phyloP scores from a whole-genome alignment of 108 stramenopile species.

The Fragilaria radians region DNA sequence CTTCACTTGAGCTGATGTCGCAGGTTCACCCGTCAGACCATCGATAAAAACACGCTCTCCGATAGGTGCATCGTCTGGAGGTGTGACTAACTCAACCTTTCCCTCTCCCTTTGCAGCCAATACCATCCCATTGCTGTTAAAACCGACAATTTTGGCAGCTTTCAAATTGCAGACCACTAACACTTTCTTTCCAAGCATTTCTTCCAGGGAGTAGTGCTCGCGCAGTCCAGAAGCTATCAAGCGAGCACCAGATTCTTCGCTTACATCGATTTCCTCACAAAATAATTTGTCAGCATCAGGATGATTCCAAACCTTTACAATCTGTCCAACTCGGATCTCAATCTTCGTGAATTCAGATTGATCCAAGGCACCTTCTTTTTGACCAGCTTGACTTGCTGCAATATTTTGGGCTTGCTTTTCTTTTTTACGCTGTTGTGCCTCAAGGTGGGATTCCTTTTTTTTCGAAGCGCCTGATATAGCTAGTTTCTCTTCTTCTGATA shows the following conservation, averaged over 20 bases:
- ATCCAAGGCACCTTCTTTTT: constrained; percentile 19
- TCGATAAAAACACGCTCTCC: constrained; percentile 85
- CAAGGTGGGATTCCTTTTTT: constrained; percentile 68
- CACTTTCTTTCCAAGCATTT: constrained; percentile 82
- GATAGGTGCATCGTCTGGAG: constrained; percentile 67
- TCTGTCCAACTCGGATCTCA: constrained; percentile 84
- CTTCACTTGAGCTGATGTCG: constrained; percentile 73
- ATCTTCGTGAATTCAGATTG: constrained; percentile 88
- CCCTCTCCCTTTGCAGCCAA: constrained; percentile 50
- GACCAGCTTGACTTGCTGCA: constrained; percentile 42
- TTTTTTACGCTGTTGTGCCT: constrained; percentile 71
- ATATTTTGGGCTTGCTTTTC: constrained; percentile 74
- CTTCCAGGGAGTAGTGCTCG: constrained; percentile 74
- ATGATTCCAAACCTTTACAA: constrained; percentile 91
- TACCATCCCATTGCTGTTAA: constrained; percentile 60
- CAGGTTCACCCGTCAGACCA: constrained; percentile 71
- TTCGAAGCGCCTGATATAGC: constrained; percentile 44
- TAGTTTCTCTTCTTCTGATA: constrained; percentile 58
- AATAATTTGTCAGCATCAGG: constrained; percentile 86
- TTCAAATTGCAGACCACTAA: constrained; percentile 93
- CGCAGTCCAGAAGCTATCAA: constrained; percentile 88
- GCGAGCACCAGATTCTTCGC: constrained; percentile 71
- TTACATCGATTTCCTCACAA: constrained; percentile 90
- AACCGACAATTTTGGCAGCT: constrained; percentile 82
- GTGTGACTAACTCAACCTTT: constrained; percentile 71